Conservation (phyloP, 805 yeast genomes). For the Teunomyces barrocoloradensis region DNA sequence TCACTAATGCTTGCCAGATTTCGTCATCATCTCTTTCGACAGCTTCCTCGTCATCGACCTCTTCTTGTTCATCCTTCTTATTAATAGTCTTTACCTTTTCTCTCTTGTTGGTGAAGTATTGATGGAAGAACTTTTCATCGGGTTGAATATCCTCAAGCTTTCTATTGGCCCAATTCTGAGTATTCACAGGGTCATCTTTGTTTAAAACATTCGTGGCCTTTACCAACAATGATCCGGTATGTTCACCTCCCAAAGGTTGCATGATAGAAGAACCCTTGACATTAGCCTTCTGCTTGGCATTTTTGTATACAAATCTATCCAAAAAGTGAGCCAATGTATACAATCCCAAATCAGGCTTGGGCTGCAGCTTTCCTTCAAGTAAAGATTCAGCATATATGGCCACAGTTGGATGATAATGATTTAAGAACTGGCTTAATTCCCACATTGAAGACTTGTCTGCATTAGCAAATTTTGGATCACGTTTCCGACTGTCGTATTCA, state of each 20-base stretch:
- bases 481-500: conserved; percentile 75
- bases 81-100: conserved; percentile 27
- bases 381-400: conserved; percentile 72
- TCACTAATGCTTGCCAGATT: conserved; percentile 77
- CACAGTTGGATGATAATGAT: conserved; percentile 92
- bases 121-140: conserved; percentile 84
- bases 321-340: conserved; percentile 86
- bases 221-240: conserved; percentile 66
- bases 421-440: conserved; percentile 74
- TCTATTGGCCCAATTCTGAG: conserved; percentile 77
- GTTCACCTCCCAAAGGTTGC: conserved; percentile 94
- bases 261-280: conserved; percentile 89
- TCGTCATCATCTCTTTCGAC: conserved; percentile 63
- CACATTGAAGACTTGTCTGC: conserved; percentile 81
- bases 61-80: conserved; percentile 17
- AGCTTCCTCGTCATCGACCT: conserved; percentile 34
- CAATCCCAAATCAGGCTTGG: conserved; percentile 87
- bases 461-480: conserved; percentile 92
- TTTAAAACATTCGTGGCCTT: conserved; percentile 49
- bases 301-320: conserved; percentile 92
- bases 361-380: conserved; percentile 44
- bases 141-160: conserved; percentile 68
- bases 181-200: conserved; percentile 68
- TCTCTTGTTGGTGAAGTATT: conserved; percentile 70
- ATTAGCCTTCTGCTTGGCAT: conserved; percentile 73